phyloP scores from a whole-genome alignment of 164 flowering plant species.

The Litsea cubeba region DNA sequence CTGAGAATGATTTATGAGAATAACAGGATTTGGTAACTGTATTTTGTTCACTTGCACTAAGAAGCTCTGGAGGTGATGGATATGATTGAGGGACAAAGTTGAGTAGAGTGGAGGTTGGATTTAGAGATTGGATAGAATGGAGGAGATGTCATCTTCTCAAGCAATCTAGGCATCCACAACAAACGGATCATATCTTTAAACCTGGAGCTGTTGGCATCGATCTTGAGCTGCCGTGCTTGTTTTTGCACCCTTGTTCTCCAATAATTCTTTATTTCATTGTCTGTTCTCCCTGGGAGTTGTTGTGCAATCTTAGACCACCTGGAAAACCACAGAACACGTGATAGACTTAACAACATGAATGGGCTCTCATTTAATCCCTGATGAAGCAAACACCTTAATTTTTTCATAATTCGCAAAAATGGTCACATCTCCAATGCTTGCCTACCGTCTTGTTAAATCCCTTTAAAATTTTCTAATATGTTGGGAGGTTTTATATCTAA shows the following conservation, averaged over 20 bases:
- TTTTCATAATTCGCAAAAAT: no score
- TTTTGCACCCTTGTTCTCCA: constrained; percentile 85
- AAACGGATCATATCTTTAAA: constrained; percentile 40
- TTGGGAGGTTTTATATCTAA: no score
- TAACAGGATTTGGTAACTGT: not conserved
- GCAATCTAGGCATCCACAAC: constrained; percentile 61
- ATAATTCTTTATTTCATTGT: constrained; percentile 81
- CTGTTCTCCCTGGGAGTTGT: constrained; percentile 81
- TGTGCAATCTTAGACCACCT: constrained; percentile 91
- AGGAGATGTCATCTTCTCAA: constrained; percentile 41
- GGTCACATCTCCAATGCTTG: no score
- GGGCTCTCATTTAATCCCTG: no score
- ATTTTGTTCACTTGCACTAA: not conserved
- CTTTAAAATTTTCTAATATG: no score
- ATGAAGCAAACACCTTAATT: no score
- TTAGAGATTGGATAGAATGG: constrained; percentile 14
- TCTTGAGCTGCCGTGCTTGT: constrained; percentile 60
- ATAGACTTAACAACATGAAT: not conserved
- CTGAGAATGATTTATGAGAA: constrained; percentile 15
- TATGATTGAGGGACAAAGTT: not conserved
- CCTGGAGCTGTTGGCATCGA: constrained; percentile 47
- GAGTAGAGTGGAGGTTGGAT: constrained; percentile 13
- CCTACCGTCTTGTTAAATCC: no score
- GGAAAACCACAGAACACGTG: not conserved
- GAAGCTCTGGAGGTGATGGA: not conserved